A percentile compares a stretch with the other conserved stretches of the same genome.
These are phyloP conservation scores for Xylaria sp. DNA, from an alignment of 2,329 filamentous ascomycete species.

Conservation along the genomic window DNA sequence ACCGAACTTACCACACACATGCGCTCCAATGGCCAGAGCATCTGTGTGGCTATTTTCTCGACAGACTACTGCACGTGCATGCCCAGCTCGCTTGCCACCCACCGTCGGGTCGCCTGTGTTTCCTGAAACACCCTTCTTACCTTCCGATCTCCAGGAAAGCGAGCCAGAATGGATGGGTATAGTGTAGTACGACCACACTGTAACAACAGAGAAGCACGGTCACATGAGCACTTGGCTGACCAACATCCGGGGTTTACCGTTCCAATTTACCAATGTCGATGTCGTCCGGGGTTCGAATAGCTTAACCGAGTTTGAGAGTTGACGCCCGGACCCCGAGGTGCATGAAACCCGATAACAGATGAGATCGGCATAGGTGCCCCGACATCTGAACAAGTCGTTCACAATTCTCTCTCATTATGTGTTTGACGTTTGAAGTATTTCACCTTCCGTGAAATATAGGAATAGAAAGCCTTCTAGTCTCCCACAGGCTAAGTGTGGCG, in stretches of 20 bases:
- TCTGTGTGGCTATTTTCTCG: too few relatives aligned
- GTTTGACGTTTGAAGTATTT: too few relatives aligned
- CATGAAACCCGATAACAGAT: neutral
- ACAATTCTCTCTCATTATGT: too few relatives aligned
- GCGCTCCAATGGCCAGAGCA: too few relatives aligned
- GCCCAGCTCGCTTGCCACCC: neutral
- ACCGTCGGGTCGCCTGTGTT: neutral
- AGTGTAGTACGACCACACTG: neutral
- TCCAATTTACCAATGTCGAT: neutral
- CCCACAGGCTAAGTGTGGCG: too few relatives aligned
- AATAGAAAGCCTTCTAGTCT: too few relatives aligned
- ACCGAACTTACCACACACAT: too few relatives aligned
- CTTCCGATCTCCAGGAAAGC: neutral
- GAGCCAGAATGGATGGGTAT: neutral
- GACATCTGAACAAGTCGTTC: too few relatives aligned
- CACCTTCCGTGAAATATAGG: too few relatives aligned
- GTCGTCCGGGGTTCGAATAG: neutral
- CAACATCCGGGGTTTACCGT: neutral
- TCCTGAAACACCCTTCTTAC: constrained; percentile 6
- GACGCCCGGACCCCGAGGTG: neutral
- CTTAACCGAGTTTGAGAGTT: neutral
- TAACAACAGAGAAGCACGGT: neutral
- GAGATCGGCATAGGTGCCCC: neutral
- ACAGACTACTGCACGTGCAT: too few relatives aligned
- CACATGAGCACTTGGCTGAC: neutral